Percentiles rank a stretch among this genome's conserved stretches.
Evolutionary conservation across 345 rosid species (phyloP).

Genomic region (Eucalyptus sp.): DNA sequence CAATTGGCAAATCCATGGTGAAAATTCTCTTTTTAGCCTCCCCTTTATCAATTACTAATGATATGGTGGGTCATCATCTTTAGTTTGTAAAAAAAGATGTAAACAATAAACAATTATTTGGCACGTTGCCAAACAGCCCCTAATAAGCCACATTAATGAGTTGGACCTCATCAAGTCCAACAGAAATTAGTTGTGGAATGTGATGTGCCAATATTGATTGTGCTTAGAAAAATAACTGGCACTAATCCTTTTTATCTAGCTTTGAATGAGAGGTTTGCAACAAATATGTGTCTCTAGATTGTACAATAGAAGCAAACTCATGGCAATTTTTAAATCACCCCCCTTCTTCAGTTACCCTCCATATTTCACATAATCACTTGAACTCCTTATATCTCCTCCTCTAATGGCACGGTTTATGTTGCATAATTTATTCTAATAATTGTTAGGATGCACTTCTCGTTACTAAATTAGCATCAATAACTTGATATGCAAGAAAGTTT

Average conservation of each 20-base stretch:
- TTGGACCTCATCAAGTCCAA: no score
- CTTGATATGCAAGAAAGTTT: neutral
- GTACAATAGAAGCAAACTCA: conserved; percentile 47
- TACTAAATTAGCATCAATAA: neutral
- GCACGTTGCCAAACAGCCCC: accelerated
- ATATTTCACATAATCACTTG: conserved; percentile 67
- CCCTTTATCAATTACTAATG: neutral
- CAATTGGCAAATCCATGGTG: neutral
- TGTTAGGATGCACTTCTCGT: neutral
- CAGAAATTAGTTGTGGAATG: neutral
- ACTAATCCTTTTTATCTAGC: neutral
- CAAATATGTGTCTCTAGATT: neutral
- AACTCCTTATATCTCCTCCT: neutral
- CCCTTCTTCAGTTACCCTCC: conserved; percentile 94
- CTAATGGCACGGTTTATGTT: no score
- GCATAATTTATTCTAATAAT: no score
- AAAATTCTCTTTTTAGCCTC: neutral
- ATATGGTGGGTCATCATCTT: neutral
- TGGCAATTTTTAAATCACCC: conserved; percentile 81
- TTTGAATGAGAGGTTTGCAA: neutral
- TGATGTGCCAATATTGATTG: neutral
- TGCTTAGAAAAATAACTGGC: neutral
- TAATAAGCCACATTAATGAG: no score
- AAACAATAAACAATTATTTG: neutral
- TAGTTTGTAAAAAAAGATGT: no score